Base-by-base conservation (phyloP, 2,329 filamentous ascomycete species). In the Cadophora sp. region DNA sequence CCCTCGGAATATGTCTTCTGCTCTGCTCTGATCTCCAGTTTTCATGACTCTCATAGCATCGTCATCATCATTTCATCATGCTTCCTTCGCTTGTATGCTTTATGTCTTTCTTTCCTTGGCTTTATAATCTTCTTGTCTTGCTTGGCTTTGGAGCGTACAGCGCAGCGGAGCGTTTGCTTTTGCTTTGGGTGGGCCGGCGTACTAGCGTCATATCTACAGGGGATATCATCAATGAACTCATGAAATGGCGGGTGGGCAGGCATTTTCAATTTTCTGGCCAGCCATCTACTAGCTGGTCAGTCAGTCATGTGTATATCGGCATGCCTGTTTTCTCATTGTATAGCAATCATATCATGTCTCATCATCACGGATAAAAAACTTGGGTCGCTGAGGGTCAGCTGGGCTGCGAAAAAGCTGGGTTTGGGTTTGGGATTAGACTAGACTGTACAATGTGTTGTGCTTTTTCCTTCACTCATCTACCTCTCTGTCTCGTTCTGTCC, bases 1-100 rank as follows among this genome's bases (percentile, higher is more conserved):
- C 50, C 16, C 18, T 53, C 50, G 50, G 50, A 14, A 30, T 51
- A 4, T 51, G 51, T 14, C 53, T 56, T n/a, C n/a, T n/a, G n/a
- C 33, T 30, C 53, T 39, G 39, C 24, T 47, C 36, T 39, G 30
- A 4, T 9, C 36, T 45, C 8, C 43, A 59, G 30, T 24, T 45
- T 43, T 62, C 43, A 62, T 53, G 33, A n/a, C n/a, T 43, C 30
- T 41, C 30, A 41, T 30, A 27, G 18, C 24, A 22, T 30, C 59
- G 43, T 62, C 59, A 53, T 53, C 59, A 27, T 53, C 59, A 53
- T 62, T 60, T 59, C 30, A 22, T 36, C 30, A 41, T 51, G 33
- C 4, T 43, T 53, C 48, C n/a, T 5, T 53, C 41, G 16, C 20
- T 11, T 51, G 18, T 2, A 30, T 30, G 27, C 27, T 30, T 30